These are phyloP conservation scores for Hibiscus syriacus DNA, from an alignment of 345 rosid genomes.

Conservation along the genomic window DNA sequence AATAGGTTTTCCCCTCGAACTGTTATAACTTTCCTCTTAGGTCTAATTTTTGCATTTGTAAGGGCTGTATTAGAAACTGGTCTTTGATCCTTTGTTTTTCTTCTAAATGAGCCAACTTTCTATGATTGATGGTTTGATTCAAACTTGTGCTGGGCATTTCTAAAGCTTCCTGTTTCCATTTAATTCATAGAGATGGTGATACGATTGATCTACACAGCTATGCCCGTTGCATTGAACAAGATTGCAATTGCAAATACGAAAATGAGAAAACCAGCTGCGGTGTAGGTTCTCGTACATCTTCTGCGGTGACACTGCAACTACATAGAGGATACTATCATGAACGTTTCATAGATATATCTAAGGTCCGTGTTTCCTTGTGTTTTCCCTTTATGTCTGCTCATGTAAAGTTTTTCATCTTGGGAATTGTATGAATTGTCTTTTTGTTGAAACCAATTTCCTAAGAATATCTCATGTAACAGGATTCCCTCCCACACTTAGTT, in stretches of 20 bases:
- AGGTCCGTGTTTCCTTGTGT: constrained; percentile 26
- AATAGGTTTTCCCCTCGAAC: neutral
- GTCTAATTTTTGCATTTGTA: neutral
- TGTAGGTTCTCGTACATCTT: constrained; percentile 14
- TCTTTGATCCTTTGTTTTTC: neutral
- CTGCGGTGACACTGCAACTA: constrained; percentile 47
- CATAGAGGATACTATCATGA: constrained; percentile 77
- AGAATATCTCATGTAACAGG: constrained; percentile 28
- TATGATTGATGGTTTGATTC: neutral
- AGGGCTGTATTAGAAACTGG: neutral
- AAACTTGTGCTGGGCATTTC: neutral
- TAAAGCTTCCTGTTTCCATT: neutral
- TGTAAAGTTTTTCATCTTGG: constrained; percentile 5
- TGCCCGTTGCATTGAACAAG: constrained; percentile 44
- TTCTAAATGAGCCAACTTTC: neutral
- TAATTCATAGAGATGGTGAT: constrained; percentile 55
- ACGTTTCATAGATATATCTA: constrained; percentile 44
- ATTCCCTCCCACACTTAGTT: constrained; percentile 58
- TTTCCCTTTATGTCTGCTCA: neutral
- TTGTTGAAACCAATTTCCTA: no score
- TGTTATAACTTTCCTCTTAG: neutral
- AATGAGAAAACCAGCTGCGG: constrained; percentile 12
- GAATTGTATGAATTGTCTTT: neutral
- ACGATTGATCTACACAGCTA: constrained; percentile 34
- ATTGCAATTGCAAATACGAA: constrained; percentile 53